Evolutionary conservation across 768 basidiomycete genomes (phyloP).

Genomic region (Pleurotus sapidus): DNA sequence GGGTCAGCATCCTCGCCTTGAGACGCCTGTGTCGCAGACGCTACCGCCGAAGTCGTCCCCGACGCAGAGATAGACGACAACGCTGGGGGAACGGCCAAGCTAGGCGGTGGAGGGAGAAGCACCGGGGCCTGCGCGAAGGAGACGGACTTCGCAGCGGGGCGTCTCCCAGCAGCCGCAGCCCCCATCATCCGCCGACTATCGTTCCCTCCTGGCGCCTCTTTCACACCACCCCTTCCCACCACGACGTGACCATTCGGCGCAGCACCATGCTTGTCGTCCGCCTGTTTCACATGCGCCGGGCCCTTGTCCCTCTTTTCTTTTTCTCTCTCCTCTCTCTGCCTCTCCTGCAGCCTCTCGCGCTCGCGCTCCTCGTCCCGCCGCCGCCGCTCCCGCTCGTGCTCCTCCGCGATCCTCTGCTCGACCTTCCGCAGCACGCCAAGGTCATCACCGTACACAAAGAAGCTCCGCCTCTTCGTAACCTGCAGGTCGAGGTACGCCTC

Average conservation of each 20-base stretch:
- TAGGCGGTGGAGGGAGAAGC: conserved; percentile 12
- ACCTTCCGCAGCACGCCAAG: conserved; percentile 68
- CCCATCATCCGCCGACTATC: conserved; percentile 23
- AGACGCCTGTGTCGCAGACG: neutral
- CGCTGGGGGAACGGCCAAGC: neutral
- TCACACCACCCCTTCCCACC: conserved; percentile 21
- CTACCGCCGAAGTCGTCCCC: neutral
- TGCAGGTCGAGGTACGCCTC: conserved; percentile 94
- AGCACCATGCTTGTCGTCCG: conserved; percentile 26
- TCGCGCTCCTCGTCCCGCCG: conserved; percentile 24
- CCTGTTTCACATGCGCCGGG: neutral
- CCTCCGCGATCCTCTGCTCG: conserved; percentile 50
- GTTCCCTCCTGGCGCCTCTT: conserved; percentile 9
- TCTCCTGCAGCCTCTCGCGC: conserved; percentile 25
- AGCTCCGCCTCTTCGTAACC: conserved; percentile 72
- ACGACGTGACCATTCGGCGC: conserved; percentile 21
- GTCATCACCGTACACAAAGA: conserved; percentile 90
- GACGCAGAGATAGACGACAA: neutral
- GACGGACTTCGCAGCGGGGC: conserved; percentile 49
- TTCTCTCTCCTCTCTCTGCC: conserved; percentile 15
- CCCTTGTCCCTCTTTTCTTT: conserved; percentile 16
- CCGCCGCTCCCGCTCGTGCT: conserved; percentile 32
- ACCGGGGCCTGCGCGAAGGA: conserved; percentile 35
- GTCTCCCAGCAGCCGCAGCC: conserved; percentile 17
- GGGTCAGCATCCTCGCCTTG: neutral